Evolutionary conservation across 768 basidiomycete species (phyloP), one percentile per base, ranked within the genome.

Genomic region (Termitomyces sp.): DNA sequence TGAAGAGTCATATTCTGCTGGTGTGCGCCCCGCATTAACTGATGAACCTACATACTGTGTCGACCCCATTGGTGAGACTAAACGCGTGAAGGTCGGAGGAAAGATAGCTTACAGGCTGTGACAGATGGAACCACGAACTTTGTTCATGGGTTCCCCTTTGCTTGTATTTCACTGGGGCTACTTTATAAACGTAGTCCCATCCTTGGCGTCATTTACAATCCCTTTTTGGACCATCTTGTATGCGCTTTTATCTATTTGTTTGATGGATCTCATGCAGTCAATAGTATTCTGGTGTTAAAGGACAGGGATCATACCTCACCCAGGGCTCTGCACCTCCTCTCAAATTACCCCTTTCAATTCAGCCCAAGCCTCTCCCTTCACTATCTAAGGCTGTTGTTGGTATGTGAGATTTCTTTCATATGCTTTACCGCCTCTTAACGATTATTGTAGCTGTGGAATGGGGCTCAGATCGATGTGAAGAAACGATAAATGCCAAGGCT

Each of bases 31-130:
- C 20, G 78, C 85, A 12, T 71, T 96, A 56, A 92, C 91, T 1
- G 90, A 97, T 64, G 86, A 85, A 31, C 94, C 94, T 5, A 98
- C 96, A 0, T 99, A 90, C 76, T 97, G 96, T 65, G 91, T 96
- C 44, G 95, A 98, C 69, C 95, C 95, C 32, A 96, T 97, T 57
- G 94, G 90, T 87, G 63, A 55, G 78, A 42, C 65, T 1, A 14
- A 22, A 5, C 31, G 2, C 16, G 20, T 31, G 16, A 20, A 36
- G 43, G 16, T 42, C 7, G 13, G 1, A 41, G 7, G 24, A 20
- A 18, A 12, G 20, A 32, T 12, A 27, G n/a, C 22, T 53, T 7
- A 57, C 22, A 41, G 39, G n/a, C 32, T 55, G 10, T 37, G n/a
- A 37, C 64, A 91, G 90, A 92, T 66, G 91, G 92, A 14, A 94